Evolutionary conservation across 257 asterid genomes (phyloP).

Genomic region (Sherardia arvensis): DNA sequence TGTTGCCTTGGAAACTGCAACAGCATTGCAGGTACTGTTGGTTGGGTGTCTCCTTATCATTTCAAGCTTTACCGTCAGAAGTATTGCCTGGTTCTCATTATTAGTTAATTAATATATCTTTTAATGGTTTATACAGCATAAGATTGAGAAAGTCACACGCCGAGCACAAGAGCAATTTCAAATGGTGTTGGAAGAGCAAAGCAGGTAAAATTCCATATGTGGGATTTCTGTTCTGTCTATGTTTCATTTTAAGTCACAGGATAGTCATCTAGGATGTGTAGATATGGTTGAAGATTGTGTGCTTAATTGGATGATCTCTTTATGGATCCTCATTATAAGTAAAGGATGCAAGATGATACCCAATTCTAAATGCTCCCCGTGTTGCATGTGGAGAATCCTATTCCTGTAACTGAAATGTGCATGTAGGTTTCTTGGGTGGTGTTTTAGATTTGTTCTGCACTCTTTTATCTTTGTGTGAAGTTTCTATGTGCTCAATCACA

Average conservation of each 20-base stretch:
- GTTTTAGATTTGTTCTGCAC: neutral
- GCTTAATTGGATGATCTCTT: neutral
- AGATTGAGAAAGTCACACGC: constrained; percentile 88
- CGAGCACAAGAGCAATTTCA: constrained; percentile 98
- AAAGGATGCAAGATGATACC: neutral
- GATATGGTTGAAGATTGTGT: no score
- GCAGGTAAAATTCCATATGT: constrained; percentile 50
- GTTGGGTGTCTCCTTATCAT: neutral
- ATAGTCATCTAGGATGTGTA: neutral
- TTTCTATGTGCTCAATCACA: neutral
- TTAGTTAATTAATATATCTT: constrained; percentile 20
- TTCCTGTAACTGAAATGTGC: no score
- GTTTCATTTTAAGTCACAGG: neutral
- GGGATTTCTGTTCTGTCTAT: neutral
- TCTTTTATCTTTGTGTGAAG: neutral
- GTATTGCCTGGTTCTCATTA: constrained; percentile 4
- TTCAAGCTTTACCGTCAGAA: constrained; percentile 3
- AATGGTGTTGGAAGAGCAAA: constrained; percentile 92
- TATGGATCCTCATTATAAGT: neutral
- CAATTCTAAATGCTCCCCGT: no score
- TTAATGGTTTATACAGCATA: constrained; percentile 48
- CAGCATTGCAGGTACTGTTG: constrained; percentile 73
- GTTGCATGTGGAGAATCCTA: no score
- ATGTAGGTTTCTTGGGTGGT: neutral
- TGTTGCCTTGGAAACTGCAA: constrained; percentile 91